Evolutionary conservation across 768 basidiomycete species (phyloP), one percentile per base, ranked within the genome.

Genomic region (Calocybe cyanea): DNA sequence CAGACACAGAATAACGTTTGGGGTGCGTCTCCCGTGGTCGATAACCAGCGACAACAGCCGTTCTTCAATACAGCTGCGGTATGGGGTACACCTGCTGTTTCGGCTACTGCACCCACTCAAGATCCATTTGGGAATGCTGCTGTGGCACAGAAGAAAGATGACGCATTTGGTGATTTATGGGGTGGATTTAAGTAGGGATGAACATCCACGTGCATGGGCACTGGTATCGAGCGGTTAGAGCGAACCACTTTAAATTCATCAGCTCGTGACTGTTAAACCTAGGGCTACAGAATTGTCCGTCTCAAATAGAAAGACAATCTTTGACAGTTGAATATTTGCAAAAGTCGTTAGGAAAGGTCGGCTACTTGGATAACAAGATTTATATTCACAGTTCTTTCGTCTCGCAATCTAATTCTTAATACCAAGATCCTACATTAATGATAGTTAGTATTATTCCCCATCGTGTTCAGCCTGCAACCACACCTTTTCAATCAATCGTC

Each of bases 141-240:
- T 11, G 40, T 43, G 4, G 45, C 40, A 30, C 60, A 66, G 49
- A 83, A 85, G 70, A 85, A 76, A 64, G 88, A 89, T 50, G 88
- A 92, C 55, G 81, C 70, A 6, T 91, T 91, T 58, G 87, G 85
- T 6, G 87, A 91, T 63, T 63, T 92, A 39, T 91, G 89, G 89
- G 86, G 87, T 39, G 79, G 82, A 31, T 87, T 87, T 63, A 89
- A 89, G 71, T 90, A 53, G 37, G 32, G 23, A 2, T 28, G 33
- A 34, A 20, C 32, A 14, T 10, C 11, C 14, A 19, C 20, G 21
- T 33, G 15, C 20, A 14, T 24, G 13, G 31, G 25, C 5, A 28
- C 25, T 28, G 11, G 25, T 28, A 28, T 28, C 11, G 25, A 28
- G n/a, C n/a, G n/a, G n/a, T n/a, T n/a, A n/a, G n/a, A n/a, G n/a